Evolutionary conservation across 805 yeast genomes (phyloP), one percentile per base, ranked within the genome.

Genomic region (Candida sithepensis): DNA sequence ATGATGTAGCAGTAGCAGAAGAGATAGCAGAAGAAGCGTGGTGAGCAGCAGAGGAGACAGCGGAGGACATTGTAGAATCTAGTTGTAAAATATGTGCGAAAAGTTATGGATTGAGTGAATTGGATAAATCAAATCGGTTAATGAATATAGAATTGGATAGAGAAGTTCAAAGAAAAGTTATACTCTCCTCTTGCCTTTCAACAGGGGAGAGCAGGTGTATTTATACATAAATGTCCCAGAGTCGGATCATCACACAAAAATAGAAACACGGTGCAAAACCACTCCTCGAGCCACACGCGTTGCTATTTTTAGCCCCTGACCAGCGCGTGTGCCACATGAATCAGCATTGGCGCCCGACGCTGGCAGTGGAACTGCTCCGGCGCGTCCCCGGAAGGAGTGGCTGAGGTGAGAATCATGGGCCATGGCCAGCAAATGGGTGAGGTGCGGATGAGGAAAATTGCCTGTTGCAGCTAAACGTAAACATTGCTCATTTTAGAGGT

Each of bases 11-110:
- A 16, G 30, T 8, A 45, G 53, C 49, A 42, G 59, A 57, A 44
- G 60, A 50, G 51, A 57, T 56, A 44, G 47, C 30, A 23, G 20
- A 21, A 30, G 39, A 26, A 8, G 30, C 12, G 30, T 26, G 30
- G n/a, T n/a, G n/a, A 12, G 30, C 8, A 45, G 53, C 49, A 42
- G 59, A 57, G 43, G 60, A 50, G 51, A 57, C 55, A 44, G 47
- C 30, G 26, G 21, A 22, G 26, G 41, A 6, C 28, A 24, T 24
- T 24, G 28, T 24, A 24, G 28, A 24, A 7, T 24, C 9, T 24
- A 30, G 13, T 5, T 7, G 34, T 30, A 4, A 30, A 30, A 14
- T 45, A 34, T 21, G 8, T 39, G 10, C 28, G 23, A 16, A 23
- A 24, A 24, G 28, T 24, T 6, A 24, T 24, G 28, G n/a, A n/a